Base-by-base conservation (phyloP, 305 asterid species). In the Fraxinus ornus region DNA sequence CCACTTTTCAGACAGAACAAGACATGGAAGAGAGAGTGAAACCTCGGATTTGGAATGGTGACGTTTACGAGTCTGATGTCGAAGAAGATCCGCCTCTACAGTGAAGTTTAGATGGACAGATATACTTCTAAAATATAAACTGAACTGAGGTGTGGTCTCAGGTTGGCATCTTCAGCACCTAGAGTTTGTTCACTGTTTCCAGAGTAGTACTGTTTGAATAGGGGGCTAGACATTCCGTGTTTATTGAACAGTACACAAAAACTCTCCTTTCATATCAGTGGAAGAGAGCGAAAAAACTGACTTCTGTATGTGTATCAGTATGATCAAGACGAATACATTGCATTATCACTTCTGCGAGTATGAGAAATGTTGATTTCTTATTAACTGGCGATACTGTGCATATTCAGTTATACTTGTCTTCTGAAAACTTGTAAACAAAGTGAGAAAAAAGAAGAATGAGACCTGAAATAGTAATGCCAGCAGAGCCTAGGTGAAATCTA, bases 61-160 rank as follows among this genome's bases (percentile, higher is more conserved):
- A 87, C 1, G 66, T 26, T 21, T 80, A 82, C 39, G 88, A 87
- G 76, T 93, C 95, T 49, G 95, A 90, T 75, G 86, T 62, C 37
- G 89, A 91, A 60, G 90, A 87, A 81, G 86, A 87, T 80, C 90
- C 80, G 79, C 85, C 85, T 78, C 39, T 28, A 21, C 36, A 10
- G 37, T 68, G 75, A 68, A 68, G 75, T 30, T 13, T 26, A 68
- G 75, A 68, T 68, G 12, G 75, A 26, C 35, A 68, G 15, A 3
- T 10, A 28, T 26, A 5, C 37, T 12, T 10, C 13, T 68, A 30
- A 68, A 33, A 12, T 37, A 28, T 4, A 68, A 28, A 28, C 75
- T 68, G 36, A 68, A 4, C 39, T 13, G 35, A 28, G 19, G 75
- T 68, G 24, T 62, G 71, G 71, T 8, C 66, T 21, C 9, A 60